These are phyloP conservation scores for Ogataea paradorogensis DNA, from an alignment of 805 yeast genomes.

Conservation along the genomic window DNA sequence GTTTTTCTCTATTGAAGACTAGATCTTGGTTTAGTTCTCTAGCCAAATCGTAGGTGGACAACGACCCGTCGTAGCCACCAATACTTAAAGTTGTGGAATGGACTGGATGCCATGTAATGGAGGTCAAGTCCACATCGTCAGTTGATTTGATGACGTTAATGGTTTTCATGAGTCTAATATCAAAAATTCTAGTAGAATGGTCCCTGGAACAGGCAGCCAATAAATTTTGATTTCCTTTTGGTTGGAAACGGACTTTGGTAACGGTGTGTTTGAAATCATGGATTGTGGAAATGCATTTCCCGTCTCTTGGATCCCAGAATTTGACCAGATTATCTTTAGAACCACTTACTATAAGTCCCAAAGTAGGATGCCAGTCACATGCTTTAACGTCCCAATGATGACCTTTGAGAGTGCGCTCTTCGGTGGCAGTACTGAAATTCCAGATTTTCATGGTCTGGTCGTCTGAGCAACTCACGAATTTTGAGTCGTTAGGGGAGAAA, in stretches of 20 bases:
- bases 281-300: slow-evolving; percentile 70
- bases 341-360: slow-evolving; percentile 87
- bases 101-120: slow-evolving; percentile 90
- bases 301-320: slow-evolving; percentile 93
- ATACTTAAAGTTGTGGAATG: slow-evolving; percentile 77
- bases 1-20: slow-evolving; percentile 15
- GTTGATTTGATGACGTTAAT: slow-evolving; percentile 64
- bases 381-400: slow-evolving; percentile 99
- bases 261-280: slow-evolving; percentile 95
- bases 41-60: slow-evolving; percentile 72
- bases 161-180: slow-evolving; percentile 80
- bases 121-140: slow-evolving; percentile 77
- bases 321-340: slow-evolving; percentile 93
- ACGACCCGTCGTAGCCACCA: slow-evolving; percentile 87
- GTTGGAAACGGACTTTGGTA: slow-evolving; percentile 78
- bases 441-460: slow-evolving; percentile 88
- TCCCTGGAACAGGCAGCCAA: slow-evolving; percentile 89
- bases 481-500: slow-evolving; percentile 86
- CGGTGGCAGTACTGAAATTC: slow-evolving; percentile 87
- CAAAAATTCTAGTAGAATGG: slow-evolving; percentile 83
- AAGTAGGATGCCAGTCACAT: slow-evolving; percentile 92
- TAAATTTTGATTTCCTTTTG: slow-evolving; percentile 62
- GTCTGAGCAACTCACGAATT: slow-evolving; percentile 92
- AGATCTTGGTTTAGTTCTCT: slow-evolving; percentile 40
- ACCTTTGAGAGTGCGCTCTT: slow-evolving; percentile 77